Conservation (phyloP, 768 basidiomycete genomes). For the Trametes punicea region DNA sequence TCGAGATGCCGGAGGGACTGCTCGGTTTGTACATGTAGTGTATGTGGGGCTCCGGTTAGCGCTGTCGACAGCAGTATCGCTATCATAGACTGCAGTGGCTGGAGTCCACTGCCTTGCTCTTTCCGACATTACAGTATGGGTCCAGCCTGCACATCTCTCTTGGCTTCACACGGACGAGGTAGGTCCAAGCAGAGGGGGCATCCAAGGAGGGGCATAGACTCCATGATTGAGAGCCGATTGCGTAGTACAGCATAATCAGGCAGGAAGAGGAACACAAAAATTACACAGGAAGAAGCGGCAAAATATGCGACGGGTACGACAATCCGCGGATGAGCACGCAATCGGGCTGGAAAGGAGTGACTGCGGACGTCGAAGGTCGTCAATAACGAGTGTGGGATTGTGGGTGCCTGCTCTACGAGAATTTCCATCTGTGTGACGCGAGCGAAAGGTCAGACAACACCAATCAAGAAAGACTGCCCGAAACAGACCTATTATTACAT, state of each 20-base stretch:
- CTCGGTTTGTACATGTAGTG: background rate
- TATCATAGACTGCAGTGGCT: too few relatives aligned
- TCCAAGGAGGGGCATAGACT: too few relatives aligned
- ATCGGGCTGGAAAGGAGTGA: background rate
- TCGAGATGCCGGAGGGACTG: background rate
- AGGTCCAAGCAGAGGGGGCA: too few relatives aligned
- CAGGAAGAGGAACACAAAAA: conserved; percentile 1
- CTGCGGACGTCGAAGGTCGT: background rate
- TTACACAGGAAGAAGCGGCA: background rate
- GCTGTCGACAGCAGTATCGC: too few relatives aligned
- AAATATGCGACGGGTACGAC: background rate
- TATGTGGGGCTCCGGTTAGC: too few relatives aligned
- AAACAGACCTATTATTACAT: conserved; percentile 53
- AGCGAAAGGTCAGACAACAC: background rate
- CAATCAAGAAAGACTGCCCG: background rate
- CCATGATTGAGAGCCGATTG: too few relatives aligned
- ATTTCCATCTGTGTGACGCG: conserved; percentile 51
- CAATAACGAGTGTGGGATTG: background rate
- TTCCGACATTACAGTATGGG: too few relatives aligned
- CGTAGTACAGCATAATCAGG: conserved; percentile 1
- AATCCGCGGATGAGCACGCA: background rate
- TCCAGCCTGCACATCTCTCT: too few relatives aligned
- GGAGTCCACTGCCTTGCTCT: too few relatives aligned
- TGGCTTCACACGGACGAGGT: too few relatives aligned
- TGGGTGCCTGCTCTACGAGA: conserved; percentile 40